A percentile compares a stretch with the other conserved stretches of the same genome.
Evolutionary conservation across 1,284 basidiomycete genomes (phyloP).

Genomic region (Boletus semigastroideus): DNA sequence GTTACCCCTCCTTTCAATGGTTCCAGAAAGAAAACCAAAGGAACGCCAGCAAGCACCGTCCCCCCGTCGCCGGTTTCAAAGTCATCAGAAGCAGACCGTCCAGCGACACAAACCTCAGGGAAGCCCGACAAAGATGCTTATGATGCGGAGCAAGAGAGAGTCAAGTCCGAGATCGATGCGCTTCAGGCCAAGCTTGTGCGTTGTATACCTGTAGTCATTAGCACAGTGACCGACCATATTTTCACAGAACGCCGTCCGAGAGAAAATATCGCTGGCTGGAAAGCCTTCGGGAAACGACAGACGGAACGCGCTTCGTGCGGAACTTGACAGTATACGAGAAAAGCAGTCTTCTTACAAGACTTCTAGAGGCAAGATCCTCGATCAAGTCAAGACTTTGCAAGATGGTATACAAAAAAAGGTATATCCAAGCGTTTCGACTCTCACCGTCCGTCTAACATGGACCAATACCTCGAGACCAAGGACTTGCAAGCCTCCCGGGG

Average conservation of each 20-base stretch:
- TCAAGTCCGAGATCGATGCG: constrained; percentile 82
- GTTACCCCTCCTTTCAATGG: constrained; percentile 48
- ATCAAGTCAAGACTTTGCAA: constrained; percentile 82
- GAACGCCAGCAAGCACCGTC: constrained; percentile 41
- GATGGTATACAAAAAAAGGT: constrained; percentile 87
- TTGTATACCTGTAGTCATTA: constrained; percentile 19
- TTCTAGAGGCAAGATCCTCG: constrained; percentile 73
- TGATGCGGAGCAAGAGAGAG: constrained; percentile 79
- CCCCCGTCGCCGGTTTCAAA: constrained; percentile 49
- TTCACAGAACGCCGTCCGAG: constrained; percentile 70
- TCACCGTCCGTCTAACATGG: constrained; percentile 1
- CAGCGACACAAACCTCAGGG: constrained; percentile 41
- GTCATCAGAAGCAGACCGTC: constrained; percentile 41
- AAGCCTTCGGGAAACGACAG: constrained; percentile 71
- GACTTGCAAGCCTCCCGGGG: constrained; percentile 82
- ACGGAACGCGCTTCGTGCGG: constrained; percentile 71
- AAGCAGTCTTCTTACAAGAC: constrained; percentile 83
- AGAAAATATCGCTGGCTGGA: constrained; percentile 70
- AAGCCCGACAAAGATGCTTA: constrained; percentile 82
- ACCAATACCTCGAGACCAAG: constrained; percentile 61
- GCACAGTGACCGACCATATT: constrained; percentile 1
- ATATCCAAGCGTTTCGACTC: constrained; percentile 13
- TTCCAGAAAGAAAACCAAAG: constrained; percentile 41
- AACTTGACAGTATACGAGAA: constrained; percentile 80
- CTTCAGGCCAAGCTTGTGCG: constrained; percentile 80